Conservation (phyloP, 2,329 filamentous ascomycete species). For the Epichloe scottii region DNA sequence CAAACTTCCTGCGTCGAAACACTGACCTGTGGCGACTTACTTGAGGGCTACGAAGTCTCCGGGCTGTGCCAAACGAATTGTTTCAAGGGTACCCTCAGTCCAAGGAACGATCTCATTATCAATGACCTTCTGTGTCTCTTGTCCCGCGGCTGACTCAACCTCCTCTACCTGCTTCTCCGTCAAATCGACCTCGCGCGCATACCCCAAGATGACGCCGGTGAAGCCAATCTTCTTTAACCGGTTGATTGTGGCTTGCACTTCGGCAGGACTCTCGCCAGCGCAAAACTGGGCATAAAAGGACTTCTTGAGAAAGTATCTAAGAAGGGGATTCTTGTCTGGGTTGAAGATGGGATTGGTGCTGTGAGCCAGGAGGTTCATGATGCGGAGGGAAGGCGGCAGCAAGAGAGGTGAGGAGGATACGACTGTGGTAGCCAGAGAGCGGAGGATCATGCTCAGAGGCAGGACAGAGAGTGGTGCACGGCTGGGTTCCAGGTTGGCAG, state of each 20-base stretch:
- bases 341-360: conserved; percentile 54
- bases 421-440: conserved; percentile 55
- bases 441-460: conserved; percentile 52
- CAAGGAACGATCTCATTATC: conserved; percentile 55
- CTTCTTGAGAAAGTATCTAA: conserved; percentile 59
- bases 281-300: conserved; percentile 91
- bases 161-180: conserved; percentile 37
- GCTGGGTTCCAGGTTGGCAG: conserved; percentile 14
- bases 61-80: conserved; percentile 51
- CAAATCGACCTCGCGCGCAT: conserved; percentile 70
- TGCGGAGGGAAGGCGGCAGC: conserved; percentile 53
- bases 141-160: conserved; percentile 30
- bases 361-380: conserved; percentile 59
- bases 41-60: conserved; percentile 57
- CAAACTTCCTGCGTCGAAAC: not conserved
- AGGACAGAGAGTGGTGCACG: conserved; percentile 49
- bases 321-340: conserved; percentile 61
- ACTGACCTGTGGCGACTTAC: conserved; percentile 19
- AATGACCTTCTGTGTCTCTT: conserved; percentile 35
- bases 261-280: conserved; percentile 58
- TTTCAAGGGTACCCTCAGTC: conserved; percentile 62
- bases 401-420: conserved; percentile 60
- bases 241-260: conserved; percentile 54
- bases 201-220: conserved; percentile 71
- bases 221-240: conserved; percentile 64